Evolutionary conservation across 129 eudicot species (phyloP), one percentile per base, ranked within the genome.

Genomic region (Escallonia herrerae): DNA sequence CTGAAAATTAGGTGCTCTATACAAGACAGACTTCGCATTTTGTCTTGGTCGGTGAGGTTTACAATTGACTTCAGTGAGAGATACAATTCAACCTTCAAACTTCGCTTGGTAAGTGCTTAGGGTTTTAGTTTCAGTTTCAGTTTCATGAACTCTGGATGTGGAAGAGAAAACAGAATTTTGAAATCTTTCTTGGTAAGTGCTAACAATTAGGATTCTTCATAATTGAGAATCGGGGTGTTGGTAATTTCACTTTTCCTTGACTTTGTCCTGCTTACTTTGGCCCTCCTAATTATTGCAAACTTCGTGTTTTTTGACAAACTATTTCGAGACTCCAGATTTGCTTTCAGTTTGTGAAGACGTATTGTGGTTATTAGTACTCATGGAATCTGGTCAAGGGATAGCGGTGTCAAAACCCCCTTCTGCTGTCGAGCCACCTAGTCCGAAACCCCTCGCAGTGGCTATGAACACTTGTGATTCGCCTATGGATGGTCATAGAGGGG

Each of bases 381-480:
- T 64, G 71, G 68, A 66, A 46, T 45, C 76, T 15, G 11, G 59
- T 58, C 52, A 62, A 63, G 64, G 53, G 49, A 62, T 7, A 51
- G 67, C 71, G 59, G 66, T 59, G 67, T 55, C 58, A 37, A 65
- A 61, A 62, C 56, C 77, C 56, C 69, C 69, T 53, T 58, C 48
- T 69, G 52, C 60, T 60, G 67, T 73, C 64, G 67, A 15, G 11
- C 52, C 53, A 40, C 22, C 60, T 6, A 33, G 65, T 49, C 70
- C 51, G 33, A 68, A 66, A n/a, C 52, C 69, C 52, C 51, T 38
- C 56, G 41, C 69, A 39, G 39, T 57, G 41, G 14, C 53, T 43
- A 40, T 15, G 15, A 67, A 43, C 14, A 6, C 15, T 44, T 15
- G 10, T 37, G 40, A 12, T 65, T n/a, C n/a, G 40, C 51, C 63